Percentiles rank a stretch among this genome's conserved stretches.
phyloP scores from a whole-genome alignment of 331 rosid species.

The Saraca asoca region DNA sequence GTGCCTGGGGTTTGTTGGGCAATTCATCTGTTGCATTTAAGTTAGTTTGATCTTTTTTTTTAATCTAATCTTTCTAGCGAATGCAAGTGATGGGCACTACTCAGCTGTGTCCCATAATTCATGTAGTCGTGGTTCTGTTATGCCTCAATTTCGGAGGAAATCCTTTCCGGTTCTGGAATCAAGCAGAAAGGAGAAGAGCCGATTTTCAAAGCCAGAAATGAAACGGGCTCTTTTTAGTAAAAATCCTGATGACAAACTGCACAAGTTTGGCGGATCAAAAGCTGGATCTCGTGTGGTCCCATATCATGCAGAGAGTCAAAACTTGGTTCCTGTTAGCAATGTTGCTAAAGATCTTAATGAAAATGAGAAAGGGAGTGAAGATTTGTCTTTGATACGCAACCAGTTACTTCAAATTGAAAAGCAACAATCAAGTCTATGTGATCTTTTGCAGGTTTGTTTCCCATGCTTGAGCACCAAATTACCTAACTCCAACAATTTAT shows the following conservation, averaged over 20 bases:
- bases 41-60: slow-evolving; percentile 7
- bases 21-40: slow-evolving; percentile 20
- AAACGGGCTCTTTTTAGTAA: slow-evolving; percentile 58
- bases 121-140: slow-evolving; percentile 47
- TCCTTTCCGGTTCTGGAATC: slow-evolving; percentile 34
- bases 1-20: neutral
- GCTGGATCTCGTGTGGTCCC: slow-evolving; percentile 92
- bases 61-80: slow-evolving; percentile 44
- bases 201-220: slow-evolving; percentile 54
- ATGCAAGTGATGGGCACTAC: slow-evolving; percentile 61
- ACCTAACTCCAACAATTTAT: slow-evolving; percentile 1
- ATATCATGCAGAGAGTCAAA: slow-evolving; percentile 57
- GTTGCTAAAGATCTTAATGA: slow-evolving; percentile 44
- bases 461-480: slow-evolving; percentile 23
- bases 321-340: slow-evolving; percentile 50
- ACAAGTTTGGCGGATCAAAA: slow-evolving; percentile 56
- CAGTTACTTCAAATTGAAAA: slow-evolving; percentile 89
- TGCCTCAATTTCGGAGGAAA: slow-evolving; percentile 54
- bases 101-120: slow-evolving; percentile 50
- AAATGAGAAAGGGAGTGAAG: slow-evolving; percentile 71
- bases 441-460: slow-evolving; percentile 87
- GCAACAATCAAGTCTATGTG: slow-evolving; percentile 86
- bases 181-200: slow-evolving; percentile 49
- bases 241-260: slow-evolving; percentile 54
- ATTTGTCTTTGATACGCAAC: slow-evolving; percentile 71